Evolutionary conservation across 768 basidiomycete genomes (phyloP), one percentile per base, ranked within the genome.

Genomic region (Mrakia hoshinonis): DNA sequence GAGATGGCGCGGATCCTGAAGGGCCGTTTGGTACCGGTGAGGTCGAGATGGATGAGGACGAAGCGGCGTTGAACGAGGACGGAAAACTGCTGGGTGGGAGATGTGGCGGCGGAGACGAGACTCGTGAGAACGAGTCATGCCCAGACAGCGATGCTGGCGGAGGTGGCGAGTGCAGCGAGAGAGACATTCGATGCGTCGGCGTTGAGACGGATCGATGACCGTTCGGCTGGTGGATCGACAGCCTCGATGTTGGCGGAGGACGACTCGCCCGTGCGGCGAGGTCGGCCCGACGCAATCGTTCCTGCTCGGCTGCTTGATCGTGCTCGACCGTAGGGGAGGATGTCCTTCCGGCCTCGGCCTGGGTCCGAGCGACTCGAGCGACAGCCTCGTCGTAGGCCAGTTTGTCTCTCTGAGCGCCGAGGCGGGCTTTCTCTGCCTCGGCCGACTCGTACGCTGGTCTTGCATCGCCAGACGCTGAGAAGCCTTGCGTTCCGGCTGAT

Each of bases 341-440:
- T 6, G 24, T 29, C 12, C 52, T 29, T 24, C 52, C 52, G 9
- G 52, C 52, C 6, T n/a, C 24, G 29, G 54, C 54, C 26, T 55
- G 54, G 54, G 54, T 55, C 26, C 54, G n/a, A 29, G 54, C n/a
- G 54, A 55, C 54, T 26, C 54, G 54, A 26, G 54, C 54, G 24
- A 55, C 54, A 31, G 54, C 54, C 13, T 55, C 54, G 2, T 55
- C 54, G 12, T 55, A 55, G 54, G 9, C 34, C 54, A 29, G 54
- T 31, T 55, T 55, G 26, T 55, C 54, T 31, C n/a, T 55, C 54
- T 55, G 54, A 55, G 54, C 54, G 29, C 54, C 54, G 12, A 55
- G 54, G 29, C 54, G 54, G 34, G 54, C 54, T 31, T 55, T 55
- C 54, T 62, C 36, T 20, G 60, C 9, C 10, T 62, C 60, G 34